Conservation (phyloP, 306 rosid genomes). For the Malus domestica region DNA sequence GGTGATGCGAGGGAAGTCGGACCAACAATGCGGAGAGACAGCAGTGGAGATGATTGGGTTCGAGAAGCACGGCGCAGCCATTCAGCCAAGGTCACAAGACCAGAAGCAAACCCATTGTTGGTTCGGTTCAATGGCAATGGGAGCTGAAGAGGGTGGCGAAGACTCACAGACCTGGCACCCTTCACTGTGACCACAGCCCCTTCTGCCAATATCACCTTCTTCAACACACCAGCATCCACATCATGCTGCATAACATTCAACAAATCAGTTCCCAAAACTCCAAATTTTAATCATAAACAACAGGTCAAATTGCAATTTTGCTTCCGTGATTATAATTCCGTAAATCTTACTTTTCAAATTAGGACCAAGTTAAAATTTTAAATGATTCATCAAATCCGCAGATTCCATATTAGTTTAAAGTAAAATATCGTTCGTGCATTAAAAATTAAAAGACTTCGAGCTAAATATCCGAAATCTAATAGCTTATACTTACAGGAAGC, state of each 20-base stretch:
- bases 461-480: not conserved
- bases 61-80: constrained; percentile 65
- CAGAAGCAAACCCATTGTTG: constrained; percentile 60
- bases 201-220: constrained; percentile 85
- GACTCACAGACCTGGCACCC: constrained; percentile 91
- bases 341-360: not conserved
- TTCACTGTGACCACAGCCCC: constrained; percentile 94
- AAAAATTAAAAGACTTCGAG: not conserved
- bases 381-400: not conserved
- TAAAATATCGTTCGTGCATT: no score
- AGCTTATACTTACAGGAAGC: constrained; percentile 52
- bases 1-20: constrained; percentile 72
- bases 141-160: constrained; percentile 74
- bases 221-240: constrained; percentile 94
- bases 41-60: constrained; percentile 36
- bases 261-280: not conserved
- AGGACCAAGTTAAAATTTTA: not conserved
- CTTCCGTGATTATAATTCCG: not conserved
- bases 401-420: no score
- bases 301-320: not conserved
- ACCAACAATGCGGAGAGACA: constrained; percentile 81
- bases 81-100: constrained; percentile 66
- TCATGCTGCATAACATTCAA: constrained; percentile 66
- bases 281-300: not conserved
- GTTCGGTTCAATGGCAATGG: constrained; percentile 69